Evolutionary conservation across 148 eudicot genomes (phyloP).

Genomic region (Spergularia marina): DNA sequence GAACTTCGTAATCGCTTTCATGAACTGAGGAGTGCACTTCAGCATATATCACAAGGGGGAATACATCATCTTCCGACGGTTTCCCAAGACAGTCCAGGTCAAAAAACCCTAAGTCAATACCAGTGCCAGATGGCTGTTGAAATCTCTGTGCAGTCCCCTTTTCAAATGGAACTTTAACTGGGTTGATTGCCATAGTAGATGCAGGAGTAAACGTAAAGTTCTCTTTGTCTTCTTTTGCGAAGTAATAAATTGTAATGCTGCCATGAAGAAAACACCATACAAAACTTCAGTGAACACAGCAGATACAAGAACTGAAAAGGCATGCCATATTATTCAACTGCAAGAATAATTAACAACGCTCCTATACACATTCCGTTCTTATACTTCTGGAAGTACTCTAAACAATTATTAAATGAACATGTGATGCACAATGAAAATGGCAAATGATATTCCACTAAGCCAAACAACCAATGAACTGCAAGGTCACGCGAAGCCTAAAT

Average conservation of each 20-base stretch:
- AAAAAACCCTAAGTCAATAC: constrained; percentile 71
- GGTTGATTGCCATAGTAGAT: constrained; percentile 46
- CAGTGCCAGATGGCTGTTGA: constrained; percentile 73
- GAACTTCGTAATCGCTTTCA: constrained; percentile 24
- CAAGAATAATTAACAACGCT: background rate
- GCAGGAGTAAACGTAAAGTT: constrained; percentile 47
- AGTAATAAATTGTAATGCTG: constrained; percentile 74
- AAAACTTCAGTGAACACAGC: constrained; percentile 9
- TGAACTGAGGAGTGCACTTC: constrained; percentile 39
- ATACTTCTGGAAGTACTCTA: background rate
- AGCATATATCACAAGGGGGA: constrained; percentile 75
- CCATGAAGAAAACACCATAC: constrained; percentile 6
- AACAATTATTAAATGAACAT: background rate
- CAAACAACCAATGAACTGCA: background rate
- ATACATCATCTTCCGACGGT: constrained; percentile 59
- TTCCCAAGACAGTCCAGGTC: constrained; percentile 57
- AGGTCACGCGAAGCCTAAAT: no score
- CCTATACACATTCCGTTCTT: background rate
- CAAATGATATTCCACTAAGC: background rate
- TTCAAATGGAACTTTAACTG: constrained; percentile 61
- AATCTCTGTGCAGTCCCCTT: constrained; percentile 75
- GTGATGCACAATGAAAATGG: background rate
- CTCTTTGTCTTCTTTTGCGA: constrained; percentile 83
- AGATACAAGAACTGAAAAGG: background rate
- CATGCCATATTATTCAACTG: background rate